Percentiles rank a stretch among this genome's conserved stretches.
phyloP scores from a whole-genome alignment of 108 stramenopile species.

The Nitzschia palea region DNA sequence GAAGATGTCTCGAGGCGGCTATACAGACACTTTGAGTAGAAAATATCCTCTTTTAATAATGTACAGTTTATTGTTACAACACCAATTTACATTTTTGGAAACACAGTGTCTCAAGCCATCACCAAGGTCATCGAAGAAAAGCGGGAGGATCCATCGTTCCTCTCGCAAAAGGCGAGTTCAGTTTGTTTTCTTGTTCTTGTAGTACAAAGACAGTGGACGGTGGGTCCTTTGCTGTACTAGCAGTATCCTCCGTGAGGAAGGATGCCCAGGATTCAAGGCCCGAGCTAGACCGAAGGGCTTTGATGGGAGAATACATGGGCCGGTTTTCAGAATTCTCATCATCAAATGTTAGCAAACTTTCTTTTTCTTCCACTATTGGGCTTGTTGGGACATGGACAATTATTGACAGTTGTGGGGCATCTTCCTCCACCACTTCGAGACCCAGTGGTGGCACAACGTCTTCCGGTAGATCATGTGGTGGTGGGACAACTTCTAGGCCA shows the following conservation, averaged over 20 bases:
- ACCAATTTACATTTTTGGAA: no score
- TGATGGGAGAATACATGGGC: neutral
- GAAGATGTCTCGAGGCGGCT: neutral
- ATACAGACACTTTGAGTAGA: no score
- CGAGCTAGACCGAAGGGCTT: neutral
- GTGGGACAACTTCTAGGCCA: no score
- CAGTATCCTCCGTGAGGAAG: neutral
- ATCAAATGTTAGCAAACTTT: no score
- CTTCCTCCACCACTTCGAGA: no score
- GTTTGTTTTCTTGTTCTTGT: no score
- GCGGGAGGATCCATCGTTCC: neutral
- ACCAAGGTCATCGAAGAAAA: neutral
- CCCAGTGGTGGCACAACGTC: no score
- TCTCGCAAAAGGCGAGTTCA: neutral
- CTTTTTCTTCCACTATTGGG: no score
- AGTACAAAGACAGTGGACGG: conserved; percentile 1
- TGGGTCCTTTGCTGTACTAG: neutral
- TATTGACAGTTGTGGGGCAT: no score
- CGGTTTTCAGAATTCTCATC: neutral
- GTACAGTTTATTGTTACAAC: neutral
- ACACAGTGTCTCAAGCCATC: no score
- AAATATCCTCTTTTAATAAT: neutral
- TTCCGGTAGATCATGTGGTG: no score
- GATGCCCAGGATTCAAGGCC: neutral
- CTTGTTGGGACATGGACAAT: no score